phyloP scores from a whole-genome alignment of 1,284 basidiomycete species.

The Malassezia restricta region DNA sequence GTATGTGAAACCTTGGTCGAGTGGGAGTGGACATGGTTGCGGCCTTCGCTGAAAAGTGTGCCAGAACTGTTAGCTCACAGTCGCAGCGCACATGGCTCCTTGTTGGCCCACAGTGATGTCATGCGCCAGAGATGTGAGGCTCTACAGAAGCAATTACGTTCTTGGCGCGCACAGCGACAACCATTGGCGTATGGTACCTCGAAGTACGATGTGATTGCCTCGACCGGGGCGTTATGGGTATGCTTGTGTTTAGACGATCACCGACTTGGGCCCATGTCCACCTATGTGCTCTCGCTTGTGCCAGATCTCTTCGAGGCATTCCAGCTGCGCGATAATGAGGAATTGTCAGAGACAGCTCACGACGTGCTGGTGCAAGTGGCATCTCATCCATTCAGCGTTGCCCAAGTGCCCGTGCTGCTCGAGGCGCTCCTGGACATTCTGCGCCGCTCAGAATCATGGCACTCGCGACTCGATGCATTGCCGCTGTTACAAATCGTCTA shows the following conservation, averaged over 20 bases:
- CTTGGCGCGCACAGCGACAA: constrained; percentile 41
- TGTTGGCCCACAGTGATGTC: constrained; percentile 48
- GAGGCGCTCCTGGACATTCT: constrained; percentile 28
- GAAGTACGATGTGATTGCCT: constrained; percentile 36
- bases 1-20: constrained; percentile 47
- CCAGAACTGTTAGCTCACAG: constrained; percentile 59
- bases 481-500: constrained; percentile 42
- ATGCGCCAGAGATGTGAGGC: constrained; percentile 48
- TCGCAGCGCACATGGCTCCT: constrained; percentile 50
- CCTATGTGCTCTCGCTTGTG: constrained; percentile 33
- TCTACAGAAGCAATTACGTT: constrained; percentile 48
- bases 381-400: constrained; percentile 27
- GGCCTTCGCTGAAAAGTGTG: constrained; percentile 62
- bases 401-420: constrained; percentile 24
- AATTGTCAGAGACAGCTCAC: constrained; percentile 29
- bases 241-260: constrained; percentile 41
- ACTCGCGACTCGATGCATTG: constrained; percentile 33
- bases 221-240: constrained; percentile 37
- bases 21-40: constrained; percentile 48
- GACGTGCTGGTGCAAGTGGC: constrained; percentile 34
- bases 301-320: constrained; percentile 41
- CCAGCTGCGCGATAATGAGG: constrained; percentile 42
- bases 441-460: constrained; percentile 32
- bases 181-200: constrained; percentile 46
- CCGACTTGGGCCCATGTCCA: constrained; percentile 29